phyloP scores from a whole-genome alignment of 371 early-diverging fungal genomes.

The Mortierella sp. region DNA sequence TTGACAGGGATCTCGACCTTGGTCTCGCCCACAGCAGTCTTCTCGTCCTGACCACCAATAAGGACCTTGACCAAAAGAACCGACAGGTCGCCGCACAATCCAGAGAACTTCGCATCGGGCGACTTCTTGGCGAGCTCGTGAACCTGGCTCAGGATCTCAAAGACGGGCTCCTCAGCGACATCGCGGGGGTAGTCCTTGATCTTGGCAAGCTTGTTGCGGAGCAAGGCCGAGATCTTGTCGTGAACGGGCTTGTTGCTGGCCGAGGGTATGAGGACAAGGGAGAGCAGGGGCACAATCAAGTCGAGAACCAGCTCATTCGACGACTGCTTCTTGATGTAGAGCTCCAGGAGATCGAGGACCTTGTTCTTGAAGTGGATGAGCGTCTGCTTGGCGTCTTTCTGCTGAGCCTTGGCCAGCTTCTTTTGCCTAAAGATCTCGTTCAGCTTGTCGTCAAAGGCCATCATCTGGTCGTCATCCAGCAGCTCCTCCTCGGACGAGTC shows the following conservation, averaged over 20 bases:
- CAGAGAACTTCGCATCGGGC: conserved; percentile 62
- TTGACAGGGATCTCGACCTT: conserved; percentile 47
- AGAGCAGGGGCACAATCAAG: conserved; percentile 77
- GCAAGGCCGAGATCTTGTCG: conserved; percentile 72
- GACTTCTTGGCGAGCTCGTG: conserved; percentile 78
- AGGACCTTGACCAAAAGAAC: conserved; percentile 68
- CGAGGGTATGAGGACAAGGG: conserved; percentile 68
- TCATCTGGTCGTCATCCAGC: conserved; percentile 93
- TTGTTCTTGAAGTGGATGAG: conserved; percentile 91
- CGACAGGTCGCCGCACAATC: conserved; percentile 64
- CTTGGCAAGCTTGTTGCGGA: conserved; percentile 74
- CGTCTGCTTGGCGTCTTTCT: conserved; percentile 77
- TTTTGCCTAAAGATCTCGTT: conserved; percentile 90
- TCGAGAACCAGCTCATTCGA: conserved; percentile 78
- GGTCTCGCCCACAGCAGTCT: conserved; percentile 52
- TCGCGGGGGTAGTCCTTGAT: conserved; percentile 73
- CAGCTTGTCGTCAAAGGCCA: conserved; percentile 90
- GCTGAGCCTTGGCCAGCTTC: conserved; percentile 77
- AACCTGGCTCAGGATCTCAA: conserved; percentile 71
- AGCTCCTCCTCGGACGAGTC: conserved; percentile 75
- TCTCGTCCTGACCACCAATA: conserved; percentile 66
- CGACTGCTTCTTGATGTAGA: conserved; percentile 80
- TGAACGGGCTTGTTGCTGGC: conserved; percentile 74
- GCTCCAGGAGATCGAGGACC: conserved; percentile 84
- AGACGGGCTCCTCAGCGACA: conserved; percentile 64